Conservation (phyloP, 2,329 filamentous ascomycete genomes). For the Fusarium sp. region DNA sequence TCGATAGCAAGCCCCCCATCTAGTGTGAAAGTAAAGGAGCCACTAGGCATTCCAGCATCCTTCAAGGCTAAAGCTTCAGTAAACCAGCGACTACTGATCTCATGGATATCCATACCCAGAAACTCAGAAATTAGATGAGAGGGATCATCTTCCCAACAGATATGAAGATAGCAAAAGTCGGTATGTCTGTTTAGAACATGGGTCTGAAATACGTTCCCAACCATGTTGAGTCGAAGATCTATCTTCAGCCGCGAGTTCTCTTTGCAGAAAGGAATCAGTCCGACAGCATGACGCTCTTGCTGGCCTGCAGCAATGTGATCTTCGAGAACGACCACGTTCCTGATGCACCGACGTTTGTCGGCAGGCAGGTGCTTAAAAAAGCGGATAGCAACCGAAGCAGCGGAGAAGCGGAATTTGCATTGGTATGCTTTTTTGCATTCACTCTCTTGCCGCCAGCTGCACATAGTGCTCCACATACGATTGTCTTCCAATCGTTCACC, state of each 20-base stretch:
- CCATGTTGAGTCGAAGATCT: background rate
- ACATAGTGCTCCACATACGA: accelerated
- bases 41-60: constrained; percentile 6
- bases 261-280: constrained; percentile 8
- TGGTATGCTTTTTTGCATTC: background rate
- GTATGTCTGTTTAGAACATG: too few relatives aligned
- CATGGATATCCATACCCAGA: too few relatives aligned
- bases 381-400: background rate
- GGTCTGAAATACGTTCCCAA: background rate
- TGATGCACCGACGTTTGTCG: background rate
- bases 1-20: background rate
- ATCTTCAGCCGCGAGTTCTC: constrained; percentile 10
- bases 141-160: too few relatives aligned
- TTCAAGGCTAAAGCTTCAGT: accelerated
- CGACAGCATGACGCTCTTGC: background rate
- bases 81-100: accelerated
- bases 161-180: too few relatives aligned
- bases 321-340: background rate
- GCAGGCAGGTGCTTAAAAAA: background rate
- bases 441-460: background rate
- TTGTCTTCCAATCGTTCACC: background rate
- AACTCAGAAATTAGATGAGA: too few relatives aligned
- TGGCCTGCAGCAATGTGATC: background rate
- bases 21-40: background rate
- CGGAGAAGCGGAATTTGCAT: constrained; percentile 9